These are phyloP conservation scores for Curvularia hawaiiensis DNA, from an alignment of 2,329 filamentous ascomycete species.

Conservation along the genomic window DNA sequence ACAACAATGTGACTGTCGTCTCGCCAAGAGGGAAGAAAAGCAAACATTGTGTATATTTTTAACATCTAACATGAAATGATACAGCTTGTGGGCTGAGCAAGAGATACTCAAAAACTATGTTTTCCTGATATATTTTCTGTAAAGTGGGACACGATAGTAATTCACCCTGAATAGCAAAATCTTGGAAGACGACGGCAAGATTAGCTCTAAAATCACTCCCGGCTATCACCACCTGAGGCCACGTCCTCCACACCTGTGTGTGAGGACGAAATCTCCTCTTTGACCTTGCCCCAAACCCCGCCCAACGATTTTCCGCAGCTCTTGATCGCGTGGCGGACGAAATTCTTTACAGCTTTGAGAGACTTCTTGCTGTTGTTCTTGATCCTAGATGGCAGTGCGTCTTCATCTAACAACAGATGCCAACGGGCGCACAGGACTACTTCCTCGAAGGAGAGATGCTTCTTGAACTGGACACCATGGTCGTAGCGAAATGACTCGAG, in stretches of 20 bases:
- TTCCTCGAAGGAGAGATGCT: not conserved
- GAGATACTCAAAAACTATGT: too few species aligned
- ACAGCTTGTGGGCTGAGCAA: too few species aligned
- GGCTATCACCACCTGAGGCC: not conserved
- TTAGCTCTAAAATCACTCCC: not conserved
- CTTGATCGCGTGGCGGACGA: not conserved
- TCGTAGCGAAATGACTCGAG: constrained; percentile 12
- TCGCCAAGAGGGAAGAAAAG: too few species aligned
- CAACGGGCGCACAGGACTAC: not conserved
- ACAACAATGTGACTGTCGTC: too few species aligned
- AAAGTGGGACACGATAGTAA: too few species aligned
- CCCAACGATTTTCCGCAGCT: not conserved
- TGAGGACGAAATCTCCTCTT: not conserved
- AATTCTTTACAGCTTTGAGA: not conserved
- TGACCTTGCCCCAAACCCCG: not conserved
- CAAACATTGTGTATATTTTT: too few species aligned
- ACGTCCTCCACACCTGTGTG: not conserved
- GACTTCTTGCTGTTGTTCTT: not conserved
- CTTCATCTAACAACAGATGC: constrained; percentile 6
- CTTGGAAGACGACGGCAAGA: not conserved
- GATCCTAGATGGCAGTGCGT: not conserved
- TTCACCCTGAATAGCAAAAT: not conserved
- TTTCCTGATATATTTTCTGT: too few species aligned
- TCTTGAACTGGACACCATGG: constrained; percentile 1
- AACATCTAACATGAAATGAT: too few species aligned